Base-by-base conservation (phyloP, 1,139 yeast genomes). In the Hansenula sp. region DNA sequence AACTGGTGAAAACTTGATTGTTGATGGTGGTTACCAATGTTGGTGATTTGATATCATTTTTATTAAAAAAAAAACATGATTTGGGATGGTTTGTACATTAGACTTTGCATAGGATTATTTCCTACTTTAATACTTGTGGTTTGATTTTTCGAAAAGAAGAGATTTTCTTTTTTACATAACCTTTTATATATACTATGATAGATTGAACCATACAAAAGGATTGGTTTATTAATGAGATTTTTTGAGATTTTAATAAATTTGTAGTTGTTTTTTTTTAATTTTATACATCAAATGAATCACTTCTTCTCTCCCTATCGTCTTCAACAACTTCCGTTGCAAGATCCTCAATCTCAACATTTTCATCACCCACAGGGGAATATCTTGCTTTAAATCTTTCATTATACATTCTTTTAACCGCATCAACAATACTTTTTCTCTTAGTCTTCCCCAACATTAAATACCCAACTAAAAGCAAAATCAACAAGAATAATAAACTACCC, bases 1-100 rank as follows among this genome's bases (percentile, higher is more conserved):
- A 45, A 88, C 94, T 13, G 96, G 96, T 53, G 79, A 84, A 57
- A 89, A 88, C 65, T 67, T 88, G 54, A 71, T 84, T 52, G 95
- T 88, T 45, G 96, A 88, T 59, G 96, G 96, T 55, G 96, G 96
- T 42, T 87, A 86, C 72, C 73, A 76, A 47, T 70, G 78, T 47
- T 76, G 80, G 78, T 77, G 37, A 51, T 24, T 25, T 25, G 15
- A 17, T n/a, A 31, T 31, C 17, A 31, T 17, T 15, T 15, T 15
- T 5, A 8, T 15, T 21, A 21, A 21, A 21, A 21, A 21, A 21
- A 21, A 21, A 21, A n/a, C 18, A 15, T 15, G 15, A 12, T n/a
- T n/a, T n/a, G n/a, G n/a, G 9, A 7, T 30, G 5, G 3, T 17
- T 31, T 31, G 33, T 31, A 31, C 33, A 31, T 8, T 31, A 31